phyloP scores from a whole-genome alignment of 2,329 filamentous ascomycete genomes.

The Trichoderma atrobrunneum region DNA sequence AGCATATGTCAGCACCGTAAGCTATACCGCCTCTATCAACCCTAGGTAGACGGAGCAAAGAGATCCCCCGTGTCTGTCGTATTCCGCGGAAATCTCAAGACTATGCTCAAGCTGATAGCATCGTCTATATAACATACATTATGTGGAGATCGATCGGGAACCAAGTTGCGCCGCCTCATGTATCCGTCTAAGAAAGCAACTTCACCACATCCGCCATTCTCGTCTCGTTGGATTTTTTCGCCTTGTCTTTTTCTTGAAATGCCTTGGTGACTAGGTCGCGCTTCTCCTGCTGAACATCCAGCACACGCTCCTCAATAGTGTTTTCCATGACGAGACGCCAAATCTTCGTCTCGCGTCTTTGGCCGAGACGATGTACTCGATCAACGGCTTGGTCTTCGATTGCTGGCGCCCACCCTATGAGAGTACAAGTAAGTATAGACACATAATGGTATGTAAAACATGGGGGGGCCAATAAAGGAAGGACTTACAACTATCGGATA shows the following conservation, averaged over 20 bases:
- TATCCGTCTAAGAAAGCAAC: constrained; percentile 4
- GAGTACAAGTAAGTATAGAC: not conserved
- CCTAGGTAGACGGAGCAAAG: not conserved
- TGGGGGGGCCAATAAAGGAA: not conserved
- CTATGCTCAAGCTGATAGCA: not conserved
- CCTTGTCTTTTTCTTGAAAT: constrained; percentile 66
- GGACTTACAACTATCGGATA: constrained; percentile 68
- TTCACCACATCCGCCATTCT: constrained; percentile 55
- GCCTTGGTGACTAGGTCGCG: constrained; percentile 72
- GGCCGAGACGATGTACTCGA: constrained; percentile 80
- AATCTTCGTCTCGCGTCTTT: constrained; percentile 73
- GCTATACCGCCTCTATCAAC: not conserved
- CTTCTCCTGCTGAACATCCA: constrained; percentile 77
- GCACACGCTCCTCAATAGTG: constrained; percentile 76
- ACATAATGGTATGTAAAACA: not conserved
- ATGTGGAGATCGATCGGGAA: not conserved
- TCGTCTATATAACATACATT: not conserved
- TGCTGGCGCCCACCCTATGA: constrained; percentile 77
- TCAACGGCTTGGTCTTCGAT: constrained; percentile 92
- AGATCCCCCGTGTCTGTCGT: not conserved
- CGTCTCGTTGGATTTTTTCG: constrained; percentile 55
- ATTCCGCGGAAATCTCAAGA: not conserved
- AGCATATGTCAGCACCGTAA: not conserved
- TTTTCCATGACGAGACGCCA: constrained; percentile 79
- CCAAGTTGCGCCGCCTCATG: not conserved